These are phyloP conservation scores for Massariosphaeria phaeospora DNA, from an alignment of 495 filamentous ascomycete species.

Conservation along the genomic window DNA sequence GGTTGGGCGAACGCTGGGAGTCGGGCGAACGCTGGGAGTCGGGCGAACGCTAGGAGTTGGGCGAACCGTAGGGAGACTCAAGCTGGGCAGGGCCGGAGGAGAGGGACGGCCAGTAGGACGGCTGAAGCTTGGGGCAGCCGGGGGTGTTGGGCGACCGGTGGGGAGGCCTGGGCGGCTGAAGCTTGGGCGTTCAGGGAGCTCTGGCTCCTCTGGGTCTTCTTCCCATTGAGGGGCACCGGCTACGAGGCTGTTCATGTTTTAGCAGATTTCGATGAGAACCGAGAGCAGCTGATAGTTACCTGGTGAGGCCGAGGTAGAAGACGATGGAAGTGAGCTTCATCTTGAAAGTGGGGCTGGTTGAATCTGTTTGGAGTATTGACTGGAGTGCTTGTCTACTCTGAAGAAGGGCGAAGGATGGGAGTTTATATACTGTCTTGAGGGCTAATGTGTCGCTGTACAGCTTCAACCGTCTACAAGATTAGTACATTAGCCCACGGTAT, in stretches of 20 bases:
- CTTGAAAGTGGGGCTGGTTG: not conserved
- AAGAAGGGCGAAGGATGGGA: not conserved
- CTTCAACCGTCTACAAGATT: conserved; percentile 2
- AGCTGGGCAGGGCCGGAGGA: not conserved
- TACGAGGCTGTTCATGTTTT: not conserved
- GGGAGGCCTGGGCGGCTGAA: not conserved
- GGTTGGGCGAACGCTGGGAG: not conserved
- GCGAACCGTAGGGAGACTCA: not conserved
- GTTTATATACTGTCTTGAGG: conserved; percentile 18
- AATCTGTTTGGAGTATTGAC: conserved; percentile 3
- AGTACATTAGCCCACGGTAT: conserved; percentile 23
- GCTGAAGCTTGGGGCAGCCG: not conserved
- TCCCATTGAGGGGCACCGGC: conserved; percentile 1
- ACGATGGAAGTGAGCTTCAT: conserved; percentile 28
- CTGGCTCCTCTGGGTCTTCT: not conserved
- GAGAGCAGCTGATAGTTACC: conserved; percentile 9
- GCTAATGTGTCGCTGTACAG: no score
- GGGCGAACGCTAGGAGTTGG: not conserved
- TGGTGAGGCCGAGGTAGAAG: conserved; percentile 3
- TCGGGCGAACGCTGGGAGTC: not conserved
- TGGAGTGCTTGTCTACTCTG: conserved; percentile 6
- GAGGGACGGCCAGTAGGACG: not conserved
- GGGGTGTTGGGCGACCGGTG: not conserved
- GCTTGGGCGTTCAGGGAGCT: not conserved
- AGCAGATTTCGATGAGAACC: not conserved